phyloP scores from a whole-genome alignment of 2,329 filamentous ascomycete genomes.

The Fusarium armeniacum region DNA sequence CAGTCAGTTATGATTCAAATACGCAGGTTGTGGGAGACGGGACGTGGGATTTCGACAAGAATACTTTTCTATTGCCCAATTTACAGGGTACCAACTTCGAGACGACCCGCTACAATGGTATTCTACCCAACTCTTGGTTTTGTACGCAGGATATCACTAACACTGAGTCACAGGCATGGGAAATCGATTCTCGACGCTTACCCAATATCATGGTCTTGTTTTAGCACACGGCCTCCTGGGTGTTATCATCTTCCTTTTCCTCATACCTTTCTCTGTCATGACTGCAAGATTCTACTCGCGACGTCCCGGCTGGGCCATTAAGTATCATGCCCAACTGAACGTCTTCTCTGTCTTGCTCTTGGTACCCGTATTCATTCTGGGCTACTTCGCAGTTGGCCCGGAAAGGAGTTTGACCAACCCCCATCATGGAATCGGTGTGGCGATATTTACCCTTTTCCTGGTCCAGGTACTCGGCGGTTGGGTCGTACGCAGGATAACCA shows the following conservation, averaged over 20 bases:
- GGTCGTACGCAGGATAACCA: slow-evolving; percentile 68
- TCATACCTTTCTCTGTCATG: slow-evolving; percentile 81
- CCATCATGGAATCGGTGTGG: slow-evolving; percentile 86
- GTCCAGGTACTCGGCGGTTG: slow-evolving; percentile 79
- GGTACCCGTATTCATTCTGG: slow-evolving; percentile 79
- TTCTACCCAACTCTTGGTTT: slow-evolving; percentile 36
- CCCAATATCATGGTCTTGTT: slow-evolving; percentile 79
- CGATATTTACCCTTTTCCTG: slow-evolving; percentile 80
- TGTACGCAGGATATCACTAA: slow-evolving; percentile 22
- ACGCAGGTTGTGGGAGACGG: slow-evolving; percentile 85
- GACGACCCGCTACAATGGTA: slow-evolving; percentile 88
- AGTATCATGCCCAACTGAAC: slow-evolving; percentile 81
- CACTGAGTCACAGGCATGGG: slow-evolving; percentile 75
- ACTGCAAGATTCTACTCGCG: slow-evolving; percentile 78
- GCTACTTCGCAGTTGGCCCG: slow-evolving; percentile 83
- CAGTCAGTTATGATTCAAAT: slow-evolving; percentile 78
- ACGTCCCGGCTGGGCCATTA: slow-evolving; percentile 72
- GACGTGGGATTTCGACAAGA: slow-evolving; percentile 84
- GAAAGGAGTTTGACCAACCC: slow-evolving; percentile 81
- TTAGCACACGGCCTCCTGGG: slow-evolving; percentile 79
- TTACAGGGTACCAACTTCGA: slow-evolving; percentile 82
- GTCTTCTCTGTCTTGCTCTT: slow-evolving; percentile 76
- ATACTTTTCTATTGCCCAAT: slow-evolving; percentile 84
- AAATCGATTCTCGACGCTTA: slow-evolving; percentile 78
- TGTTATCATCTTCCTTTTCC: slow-evolving; percentile 78